Conservation (phyloP, 768 basidiomycete species). For the Leccinum subtestaceum region DNA sequence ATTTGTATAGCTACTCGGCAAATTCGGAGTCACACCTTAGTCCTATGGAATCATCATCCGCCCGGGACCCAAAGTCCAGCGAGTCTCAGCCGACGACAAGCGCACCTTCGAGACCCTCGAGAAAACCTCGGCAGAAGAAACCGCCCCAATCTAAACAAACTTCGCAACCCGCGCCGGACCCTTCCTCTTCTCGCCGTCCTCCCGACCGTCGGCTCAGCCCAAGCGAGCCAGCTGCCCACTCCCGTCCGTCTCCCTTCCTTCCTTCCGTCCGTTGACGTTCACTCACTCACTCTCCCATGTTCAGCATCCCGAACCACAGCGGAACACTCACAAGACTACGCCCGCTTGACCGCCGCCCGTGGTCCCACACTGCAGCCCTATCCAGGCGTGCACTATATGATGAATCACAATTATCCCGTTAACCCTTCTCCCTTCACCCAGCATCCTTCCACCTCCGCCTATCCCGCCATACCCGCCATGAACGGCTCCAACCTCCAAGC, state of each 20-base stretch:
- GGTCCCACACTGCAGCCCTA: constrained; percentile 50
- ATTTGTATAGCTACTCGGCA: constrained; percentile 28
- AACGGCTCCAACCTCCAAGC: constrained; percentile 41
- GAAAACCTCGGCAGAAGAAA: constrained; percentile 56
- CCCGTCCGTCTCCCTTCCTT: constrained; percentile 19
- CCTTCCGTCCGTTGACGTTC: background rate
- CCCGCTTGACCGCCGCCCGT: constrained; percentile 38
- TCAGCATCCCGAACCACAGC: constrained; percentile 18
- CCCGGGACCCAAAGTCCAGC: constrained; percentile 43
- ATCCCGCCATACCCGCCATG: constrained; percentile 30
- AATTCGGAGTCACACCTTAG: constrained; percentile 28
- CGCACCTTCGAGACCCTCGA: constrained; percentile 37
- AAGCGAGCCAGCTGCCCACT: constrained; percentile 12
- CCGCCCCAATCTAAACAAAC: constrained; percentile 31
- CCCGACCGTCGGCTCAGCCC: constrained; percentile 28
- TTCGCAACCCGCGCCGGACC: constrained; percentile 16
- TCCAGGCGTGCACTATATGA: constrained; percentile 53
- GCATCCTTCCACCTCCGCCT: constrained; percentile 38
- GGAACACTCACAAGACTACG: constrained; percentile 25
- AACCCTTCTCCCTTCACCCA: constrained; percentile 53
- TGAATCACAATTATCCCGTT: constrained; percentile 69
- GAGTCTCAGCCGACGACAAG: constrained; percentile 41
- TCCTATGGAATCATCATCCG: constrained; percentile 49
- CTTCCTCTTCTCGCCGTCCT: constrained; percentile 26
- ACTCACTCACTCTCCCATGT: constrained; percentile 7